A percentile compares a stretch with the other conserved stretches of the same genome.
These are phyloP conservation scores for Leccinum pellstonianum DNA, from an alignment of 768 basidiomycete genomes.

Conservation along the genomic window DNA sequence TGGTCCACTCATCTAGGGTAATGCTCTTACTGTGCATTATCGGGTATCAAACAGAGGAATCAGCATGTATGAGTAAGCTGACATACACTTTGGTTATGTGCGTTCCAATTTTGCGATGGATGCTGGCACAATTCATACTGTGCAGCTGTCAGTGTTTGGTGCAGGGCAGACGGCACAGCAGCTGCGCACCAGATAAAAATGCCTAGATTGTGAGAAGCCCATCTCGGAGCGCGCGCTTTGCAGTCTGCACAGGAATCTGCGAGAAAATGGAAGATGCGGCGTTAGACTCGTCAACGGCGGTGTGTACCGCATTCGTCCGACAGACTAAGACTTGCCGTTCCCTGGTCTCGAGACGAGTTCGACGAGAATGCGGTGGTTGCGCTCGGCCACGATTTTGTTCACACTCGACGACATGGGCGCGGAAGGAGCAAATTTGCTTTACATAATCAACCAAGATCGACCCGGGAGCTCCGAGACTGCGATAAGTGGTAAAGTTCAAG, in stretches of 20 bases:
- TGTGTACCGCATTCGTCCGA: neutral
- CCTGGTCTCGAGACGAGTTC: conserved; percentile 74
- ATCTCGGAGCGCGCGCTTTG: conserved; percentile 79
- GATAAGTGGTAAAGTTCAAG: neutral
- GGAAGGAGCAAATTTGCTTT: conserved; percentile 1
- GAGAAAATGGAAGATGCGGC: conserved; percentile 10
- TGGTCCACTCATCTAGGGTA: conserved; percentile 84
- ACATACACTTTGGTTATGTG: conserved; percentile 91
- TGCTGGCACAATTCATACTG: conserved; percentile 84
- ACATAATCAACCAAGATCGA: conserved; percentile 20
- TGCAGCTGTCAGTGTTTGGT: conserved; percentile 9
- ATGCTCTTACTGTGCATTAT: conserved; percentile 71
- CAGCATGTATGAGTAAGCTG: neutral
- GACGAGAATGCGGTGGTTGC: conserved; percentile 63
- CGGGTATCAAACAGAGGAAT: conserved; percentile 1
- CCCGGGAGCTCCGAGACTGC: neutral
- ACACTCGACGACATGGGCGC: conserved; percentile 34
- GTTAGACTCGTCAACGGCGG: conserved; percentile 1
- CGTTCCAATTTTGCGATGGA: conserved; percentile 93
- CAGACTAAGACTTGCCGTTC: conserved; percentile 57
- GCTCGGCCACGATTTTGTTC: conserved; percentile 61
- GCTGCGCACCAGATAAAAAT: conserved; percentile 78
- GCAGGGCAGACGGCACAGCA: neutral
- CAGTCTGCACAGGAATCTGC: conserved; percentile 92
- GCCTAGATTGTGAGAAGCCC: conserved; percentile 88